Evolutionary conservation across 2,329 filamentous ascomycete genomes (phyloP).

Genomic region (Trichothecium roseum): DNA sequence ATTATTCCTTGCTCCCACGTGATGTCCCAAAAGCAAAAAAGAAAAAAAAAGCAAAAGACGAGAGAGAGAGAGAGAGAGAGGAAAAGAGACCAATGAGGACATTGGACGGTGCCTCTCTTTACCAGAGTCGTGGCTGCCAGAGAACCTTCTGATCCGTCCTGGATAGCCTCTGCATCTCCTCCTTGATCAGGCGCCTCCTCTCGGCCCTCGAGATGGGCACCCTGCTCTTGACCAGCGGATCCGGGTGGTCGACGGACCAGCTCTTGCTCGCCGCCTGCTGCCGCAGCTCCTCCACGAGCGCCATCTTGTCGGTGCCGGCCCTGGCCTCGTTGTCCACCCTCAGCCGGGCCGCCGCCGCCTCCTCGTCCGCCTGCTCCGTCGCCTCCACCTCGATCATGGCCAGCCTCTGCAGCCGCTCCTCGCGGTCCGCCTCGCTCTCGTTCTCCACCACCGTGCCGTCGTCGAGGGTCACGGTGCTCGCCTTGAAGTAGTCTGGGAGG

Average conservation of each 20-base stretch:
- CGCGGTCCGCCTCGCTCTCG: constrained; percentile 22
- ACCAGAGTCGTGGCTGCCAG: constrained; percentile 47
- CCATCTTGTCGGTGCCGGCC: constrained; percentile 15
- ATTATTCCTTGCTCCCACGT: background rate
- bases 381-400: constrained; percentile 6
- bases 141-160: constrained; percentile 35
- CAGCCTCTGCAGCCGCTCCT: constrained; percentile 8
- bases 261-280: constrained; percentile 20
- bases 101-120: constrained; percentile 4
- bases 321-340: background rate
- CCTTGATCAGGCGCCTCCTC: constrained; percentile 46
- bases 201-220: constrained; percentile 41
- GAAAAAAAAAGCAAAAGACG: too few relatives aligned
- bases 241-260: constrained; percentile 22
- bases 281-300: constrained; percentile 20
- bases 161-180: constrained; percentile 40
- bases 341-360: constrained; percentile 16
- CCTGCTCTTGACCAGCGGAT: constrained; percentile 24
- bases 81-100: constrained; percentile 4
- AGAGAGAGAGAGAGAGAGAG: too few relatives aligned
- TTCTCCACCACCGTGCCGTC: constrained; percentile 34
- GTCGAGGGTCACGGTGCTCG: constrained; percentile 31
- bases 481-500: constrained; percentile 39
- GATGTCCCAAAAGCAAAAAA: constrained; percentile 1
- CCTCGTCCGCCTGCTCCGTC: constrained; percentile 15